phyloP scores from a whole-genome alignment of 805 yeast species.

The Spathaspora passalidarum region DNA sequence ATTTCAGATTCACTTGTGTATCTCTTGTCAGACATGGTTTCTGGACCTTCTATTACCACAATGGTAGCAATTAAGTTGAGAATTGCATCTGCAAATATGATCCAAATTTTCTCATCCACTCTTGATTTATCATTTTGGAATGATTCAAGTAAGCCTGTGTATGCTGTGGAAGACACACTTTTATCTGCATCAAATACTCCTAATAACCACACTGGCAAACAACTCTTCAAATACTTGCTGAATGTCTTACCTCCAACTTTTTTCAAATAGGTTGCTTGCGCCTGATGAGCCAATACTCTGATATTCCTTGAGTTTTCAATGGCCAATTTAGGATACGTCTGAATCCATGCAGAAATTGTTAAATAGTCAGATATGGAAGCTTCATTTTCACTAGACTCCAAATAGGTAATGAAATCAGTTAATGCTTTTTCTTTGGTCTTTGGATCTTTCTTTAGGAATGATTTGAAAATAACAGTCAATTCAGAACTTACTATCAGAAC shows the following conservation, averaged over 20 bases:
- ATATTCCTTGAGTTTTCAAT: constrained; percentile 68
- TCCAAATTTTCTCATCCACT: constrained; percentile 54
- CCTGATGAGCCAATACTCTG: constrained; percentile 58
- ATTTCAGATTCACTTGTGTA: constrained; percentile 66
- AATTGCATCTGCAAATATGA: constrained; percentile 53
- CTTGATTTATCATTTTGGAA: constrained; percentile 55
- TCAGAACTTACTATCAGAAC: constrained; percentile 37
- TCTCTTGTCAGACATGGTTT: constrained; percentile 72
- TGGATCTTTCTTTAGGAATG: constrained; percentile 72
- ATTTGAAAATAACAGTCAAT: constrained; percentile 66
- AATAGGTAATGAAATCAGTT: constrained; percentile 42
- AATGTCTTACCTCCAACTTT: constrained; percentile 56
- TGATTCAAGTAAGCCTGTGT: constrained; percentile 44
- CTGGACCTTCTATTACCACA: constrained; percentile 54
- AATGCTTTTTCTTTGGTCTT: constrained; percentile 85
- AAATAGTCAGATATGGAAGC: constrained; percentile 43
- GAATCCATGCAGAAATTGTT: constrained; percentile 67
- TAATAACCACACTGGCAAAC: constrained; percentile 69
- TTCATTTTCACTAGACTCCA: constrained; percentile 20
- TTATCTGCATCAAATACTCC: constrained; percentile 73
- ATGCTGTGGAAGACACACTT: constrained; percentile 51
- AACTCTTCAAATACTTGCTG: constrained; percentile 64
- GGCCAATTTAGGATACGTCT: constrained; percentile 75
- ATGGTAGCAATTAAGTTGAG: constrained; percentile 52
- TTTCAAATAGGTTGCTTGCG: constrained; percentile 48